phyloP scores from a whole-genome alignment of 1,284 basidiomycete genomes.

The Cryptococcus neoformans region DNA sequence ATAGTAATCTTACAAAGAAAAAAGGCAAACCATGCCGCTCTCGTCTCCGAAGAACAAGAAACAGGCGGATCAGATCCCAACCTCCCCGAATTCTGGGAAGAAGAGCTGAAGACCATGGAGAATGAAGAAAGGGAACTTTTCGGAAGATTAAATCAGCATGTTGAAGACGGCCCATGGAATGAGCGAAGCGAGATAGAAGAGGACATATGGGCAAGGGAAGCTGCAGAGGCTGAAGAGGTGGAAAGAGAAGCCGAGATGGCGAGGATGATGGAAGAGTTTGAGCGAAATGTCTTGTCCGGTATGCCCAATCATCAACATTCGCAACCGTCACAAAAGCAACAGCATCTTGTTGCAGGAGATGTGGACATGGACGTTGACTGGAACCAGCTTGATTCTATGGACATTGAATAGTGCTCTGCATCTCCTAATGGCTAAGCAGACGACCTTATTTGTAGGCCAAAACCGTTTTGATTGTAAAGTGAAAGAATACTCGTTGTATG shows the following conservation, averaged over 20 bases:
- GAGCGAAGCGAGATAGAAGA: slow-evolving; percentile 11
- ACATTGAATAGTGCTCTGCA: slow-evolving; percentile 13
- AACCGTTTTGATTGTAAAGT: too few relatives aligned
- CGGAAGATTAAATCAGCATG: slow-evolving; percentile 1
- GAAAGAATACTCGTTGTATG: too few relatives aligned
- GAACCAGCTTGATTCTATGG: slow-evolving; percentile 27
- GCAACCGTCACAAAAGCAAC: not conserved
- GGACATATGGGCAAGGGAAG: slow-evolving; percentile 30
- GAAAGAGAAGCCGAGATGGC: slow-evolving; percentile 28
- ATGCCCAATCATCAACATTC: not conserved
- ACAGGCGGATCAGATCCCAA: slow-evolving; percentile 36
- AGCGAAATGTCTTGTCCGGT: slow-evolving; percentile 14
- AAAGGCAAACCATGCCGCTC: slow-evolving; percentile 26
- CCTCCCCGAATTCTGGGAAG: slow-evolving; percentile 41
- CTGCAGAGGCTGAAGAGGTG: slow-evolving; percentile 32
- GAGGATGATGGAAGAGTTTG: slow-evolving; percentile 7
- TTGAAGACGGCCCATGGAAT: not conserved
- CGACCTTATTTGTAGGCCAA: too few relatives aligned
- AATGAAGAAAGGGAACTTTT: slow-evolving; percentile 18
- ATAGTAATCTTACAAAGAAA: slow-evolving; percentile 37
- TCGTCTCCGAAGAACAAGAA: slow-evolving; percentile 32
- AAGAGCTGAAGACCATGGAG: slow-evolving; percentile 19
- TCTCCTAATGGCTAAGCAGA: too few relatives aligned
- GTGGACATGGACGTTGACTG: slow-evolving; percentile 27
- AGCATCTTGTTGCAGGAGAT: not conserved